Conservation (phyloP, 805 yeast genomes). For the Jamesozyma rosinii region DNA sequence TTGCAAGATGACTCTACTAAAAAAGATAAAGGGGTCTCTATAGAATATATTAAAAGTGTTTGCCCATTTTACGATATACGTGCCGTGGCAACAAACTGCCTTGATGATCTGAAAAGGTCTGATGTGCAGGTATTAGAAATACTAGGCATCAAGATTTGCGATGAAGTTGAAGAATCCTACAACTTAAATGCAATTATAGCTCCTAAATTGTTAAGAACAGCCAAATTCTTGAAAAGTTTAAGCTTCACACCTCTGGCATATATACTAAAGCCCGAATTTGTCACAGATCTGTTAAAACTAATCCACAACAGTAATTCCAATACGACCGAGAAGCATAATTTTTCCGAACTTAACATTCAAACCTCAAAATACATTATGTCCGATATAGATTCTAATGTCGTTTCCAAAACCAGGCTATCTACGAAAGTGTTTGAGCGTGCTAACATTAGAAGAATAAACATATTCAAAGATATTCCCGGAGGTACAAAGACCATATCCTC, state of each 20-base stretch:
- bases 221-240: slow-evolving; percentile 68
- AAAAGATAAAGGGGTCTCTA: not conserved
- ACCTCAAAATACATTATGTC: slow-evolving; percentile 28
- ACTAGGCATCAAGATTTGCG: slow-evolving; percentile 48
- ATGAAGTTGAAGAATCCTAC: slow-evolving; percentile 15
- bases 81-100: slow-evolving; percentile 58
- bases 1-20: not conserved
- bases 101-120: slow-evolving; percentile 32
- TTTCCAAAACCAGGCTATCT: slow-evolving; percentile 11
- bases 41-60: not conserved
- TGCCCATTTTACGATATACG: slow-evolving; percentile 30
- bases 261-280: slow-evolving; percentile 47
- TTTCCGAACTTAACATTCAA: slow-evolving; percentile 29
- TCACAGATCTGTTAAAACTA: slow-evolving; percentile 38
- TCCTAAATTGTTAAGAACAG: slow-evolving; percentile 76
- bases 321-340: slow-evolving; percentile 33
- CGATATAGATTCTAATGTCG: slow-evolving; percentile 23
- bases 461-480: slow-evolving; percentile 24
- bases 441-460: slow-evolving; percentile 15
- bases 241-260: slow-evolving; percentile 43
- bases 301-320: slow-evolving; percentile 20
- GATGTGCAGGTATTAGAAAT: slow-evolving; percentile 38
- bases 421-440: slow-evolving; percentile 25
- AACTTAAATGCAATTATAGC: slow-evolving; percentile 53
- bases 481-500: slow-evolving; percentile 22